These are phyloP conservation scores for Xylaria sp. DNA, from an alignment of 2,329 filamentous ascomycete species.

Conservation along the genomic window DNA sequence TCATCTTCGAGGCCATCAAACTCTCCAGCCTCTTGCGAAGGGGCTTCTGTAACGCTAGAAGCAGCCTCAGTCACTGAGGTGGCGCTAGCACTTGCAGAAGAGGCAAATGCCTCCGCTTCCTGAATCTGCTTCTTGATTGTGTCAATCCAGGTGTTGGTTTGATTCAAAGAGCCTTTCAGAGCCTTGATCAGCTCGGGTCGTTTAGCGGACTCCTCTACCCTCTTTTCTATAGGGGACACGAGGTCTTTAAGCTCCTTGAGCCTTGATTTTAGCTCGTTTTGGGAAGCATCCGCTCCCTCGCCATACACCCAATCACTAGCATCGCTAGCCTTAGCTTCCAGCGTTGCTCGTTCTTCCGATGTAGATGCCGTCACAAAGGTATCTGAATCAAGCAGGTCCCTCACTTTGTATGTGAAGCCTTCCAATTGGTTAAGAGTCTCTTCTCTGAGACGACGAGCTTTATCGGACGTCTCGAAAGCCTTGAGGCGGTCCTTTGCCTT, in stretches of 20 bases:
- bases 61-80: conserved; percentile 48
- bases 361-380: conserved; percentile 76
- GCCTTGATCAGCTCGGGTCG: conserved; percentile 72
- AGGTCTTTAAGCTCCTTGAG: conserved; percentile 79
- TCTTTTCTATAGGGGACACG: conserved; percentile 75
- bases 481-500: conserved; percentile 72
- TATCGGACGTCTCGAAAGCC: conserved; percentile 86
- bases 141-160: conserved; percentile 72
- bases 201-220: conserved; percentile 72
- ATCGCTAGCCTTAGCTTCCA: conserved; percentile 71
- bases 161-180: conserved; percentile 73
- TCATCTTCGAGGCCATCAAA: conserved; percentile 84
- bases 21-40: conserved; percentile 53
- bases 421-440: conserved; percentile 94
- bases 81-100: conserved; percentile 56
- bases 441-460: conserved; percentile 75
- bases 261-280: conserved; percentile 75
- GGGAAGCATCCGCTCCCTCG: conserved; percentile 77
- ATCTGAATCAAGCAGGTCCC: conserved; percentile 80
- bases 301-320: conserved; percentile 91
- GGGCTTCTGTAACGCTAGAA: conserved; percentile 53
- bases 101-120: conserved; percentile 68
- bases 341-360: conserved; percentile 65
- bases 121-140: conserved; percentile 72
- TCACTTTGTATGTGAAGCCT: conserved; percentile 85